Evolutionary conservation across 306 rosid species (phyloP), one percentile per base, ranked within the genome.

Genomic region (Dicorynia guianensis): DNA sequence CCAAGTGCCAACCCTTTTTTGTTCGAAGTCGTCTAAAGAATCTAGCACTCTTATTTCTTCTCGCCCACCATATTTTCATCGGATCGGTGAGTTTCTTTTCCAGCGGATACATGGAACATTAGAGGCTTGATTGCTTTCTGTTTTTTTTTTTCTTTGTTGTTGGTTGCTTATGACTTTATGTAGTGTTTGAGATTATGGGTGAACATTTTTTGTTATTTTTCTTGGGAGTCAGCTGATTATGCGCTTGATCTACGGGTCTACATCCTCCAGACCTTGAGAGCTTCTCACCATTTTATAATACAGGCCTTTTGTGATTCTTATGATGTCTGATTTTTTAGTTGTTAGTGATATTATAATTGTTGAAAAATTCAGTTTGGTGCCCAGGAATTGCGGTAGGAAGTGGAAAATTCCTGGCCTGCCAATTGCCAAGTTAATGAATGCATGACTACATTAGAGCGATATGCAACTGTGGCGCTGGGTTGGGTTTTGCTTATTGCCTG

Each of bases 71-170:
- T 19, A 2, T 74, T 61, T 50, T 35, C 58, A 17, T 54, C 46
- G 1, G 44, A 43, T 52, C 73, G 68, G 74, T 76, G 47, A 53
- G 79, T 72, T 74, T 47, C 67, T 71, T 49, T 72, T 58, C 71
- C 30, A 30, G n/a, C n/a, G 46, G 46, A 8, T 47, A 4, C 8
- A 1, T n/a, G 8, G 44, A 39, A 52, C 11, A 8, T 2, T 0
- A 2, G 0, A 10, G 38, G 14, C 36, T 53, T 13, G 5, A 59
- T 30, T 60, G 63, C 35, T 25, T 35, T 62, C 55, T 34, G 13
- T 15, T 57, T 57, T 15, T 10, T 17, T 48, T n/a, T 33, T 48
- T 72, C 46, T 11, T 5, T 54, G 6, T 34, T 47, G n/a, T 50
- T 49, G 18, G 52, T 4, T 4, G 39, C 43, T n/a, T 33, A 6